Evolutionary conservation across 148 eudicot species (phyloP), one percentile per base, ranked within the genome.

Genomic region (Chenopodium berlandieri): DNA sequence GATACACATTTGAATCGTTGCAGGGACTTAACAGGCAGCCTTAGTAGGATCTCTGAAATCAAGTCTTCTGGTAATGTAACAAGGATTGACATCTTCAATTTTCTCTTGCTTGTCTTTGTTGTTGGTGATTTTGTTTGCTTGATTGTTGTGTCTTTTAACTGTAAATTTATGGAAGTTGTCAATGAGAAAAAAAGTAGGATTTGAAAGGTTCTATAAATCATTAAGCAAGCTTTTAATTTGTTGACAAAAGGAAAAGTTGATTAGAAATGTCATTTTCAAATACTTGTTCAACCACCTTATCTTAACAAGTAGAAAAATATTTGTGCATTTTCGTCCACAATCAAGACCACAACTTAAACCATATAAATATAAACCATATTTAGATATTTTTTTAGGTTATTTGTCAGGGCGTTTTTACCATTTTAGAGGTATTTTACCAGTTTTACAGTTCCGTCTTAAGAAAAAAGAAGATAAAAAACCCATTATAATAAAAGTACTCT

Each of bases 21-120:
- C 2, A 85, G 84, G 11, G 87, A 85, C 54, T 81, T 85, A 14
- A 85, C 87, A 7, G 87, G 87, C 1, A 85, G 72, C 44, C 84
- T 78, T 30, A 75, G n/a, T 9, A 85, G 62, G 84, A 85, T 85
- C 82, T 80, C 81, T 48, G 34, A 13, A 25, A 82, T 47, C 4
- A 72, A 64, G 54, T 85, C 87, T 67, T 78, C 84, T 32, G 87
- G 84, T 31, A 85, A 30, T 34, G 25, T 30, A 23, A 47, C 64
- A 60, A 19, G 54, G 37, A 73, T 60, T 44, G 72, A 22, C 82
- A 63, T 80, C 44, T 69, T 78, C 44, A 44, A 6, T 78, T 8
- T 19, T 23, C 14, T 23, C 9, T 6, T 0, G 22, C 4, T 44
- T 22, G 20, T 73, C 14, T 65, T 65, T 65, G 27, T 7, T 58